Evolutionary conservation across 2,329 filamentous ascomycete species (phyloP), one percentile per base, ranked within the genome.

Genomic region (Bipolaris cookei): DNA sequence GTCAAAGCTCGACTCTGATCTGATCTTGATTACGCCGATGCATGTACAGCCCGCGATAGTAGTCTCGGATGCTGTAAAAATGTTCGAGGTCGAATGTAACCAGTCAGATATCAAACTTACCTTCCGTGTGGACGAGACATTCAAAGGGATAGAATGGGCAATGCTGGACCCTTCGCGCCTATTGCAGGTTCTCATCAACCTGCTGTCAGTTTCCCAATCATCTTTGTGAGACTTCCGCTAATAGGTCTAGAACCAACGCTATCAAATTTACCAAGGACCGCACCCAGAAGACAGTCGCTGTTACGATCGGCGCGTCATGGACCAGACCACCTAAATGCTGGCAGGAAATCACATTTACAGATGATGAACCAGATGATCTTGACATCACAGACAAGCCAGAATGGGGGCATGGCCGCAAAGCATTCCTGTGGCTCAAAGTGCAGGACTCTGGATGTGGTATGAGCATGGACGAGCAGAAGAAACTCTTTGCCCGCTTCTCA

Each of bases 361-460:
- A 61, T 14, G 47, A 56, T 8, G 58, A 51, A 20, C 18, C 30
- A 7, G 23, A 52, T 14, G 16, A 52, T 6, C 14, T 44, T 10
- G 35, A 65, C 3, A 37, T 68, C 1, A 53, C 58, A 4, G 48
- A 63, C 7, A 56, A 63, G 4, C 21, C 57, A 0, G 69, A 71
- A 18, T 77, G 74, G 73, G 73, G 70, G 1, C 63, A 63, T 13
- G 76, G 73, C 30, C 60, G 68, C 5, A 71, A 69, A n/a, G 61
- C 73, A 1, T 79, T 75, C 52, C 54, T 76, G 1, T 72, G 68
- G 61, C 62, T 76, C 4, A 69, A 71, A 21, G 74, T 79, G 5
- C 59, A 69, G 28, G 77, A 79, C 44, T 77, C 75, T 0, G 78
- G 78, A 4, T 71, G 74, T 18, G 77, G 78, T 1, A 73, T 80